Percentiles rank a stretch among this genome's conserved stretches.
phyloP scores from a whole-genome alignment of 345 rosid genomes.

The Aegle marmelos region DNA sequence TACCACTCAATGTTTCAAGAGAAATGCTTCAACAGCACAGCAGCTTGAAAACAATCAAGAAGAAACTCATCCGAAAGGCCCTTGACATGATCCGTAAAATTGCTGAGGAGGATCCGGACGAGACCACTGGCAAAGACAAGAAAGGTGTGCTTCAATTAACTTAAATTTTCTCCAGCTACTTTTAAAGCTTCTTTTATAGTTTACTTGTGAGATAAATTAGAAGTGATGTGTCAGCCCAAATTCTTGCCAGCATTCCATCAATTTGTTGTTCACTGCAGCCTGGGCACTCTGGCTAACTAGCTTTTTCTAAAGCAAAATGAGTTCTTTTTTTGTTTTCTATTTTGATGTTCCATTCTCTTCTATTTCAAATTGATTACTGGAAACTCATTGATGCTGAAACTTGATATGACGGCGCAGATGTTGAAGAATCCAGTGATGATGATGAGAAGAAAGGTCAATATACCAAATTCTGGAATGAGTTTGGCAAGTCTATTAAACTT shows the following conservation, averaged over 20 bases:
- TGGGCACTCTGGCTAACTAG: neutral
- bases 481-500: conserved; percentile 94
- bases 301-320: neutral
- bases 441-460: conserved; percentile 92
- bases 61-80: conserved; percentile 94
- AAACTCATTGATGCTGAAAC: neutral
- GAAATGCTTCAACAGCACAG: conserved; percentile 98
- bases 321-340: neutral
- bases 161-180: neutral
- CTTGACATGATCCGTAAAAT: conserved; percentile 91
- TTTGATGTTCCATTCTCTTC: neutral
- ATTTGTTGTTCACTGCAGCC: neutral
- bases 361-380: neutral
- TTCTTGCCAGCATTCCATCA: neutral
- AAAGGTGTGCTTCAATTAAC: conserved; percentile 41
- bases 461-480: conserved; percentile 92
- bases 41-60: conserved; percentile 95
- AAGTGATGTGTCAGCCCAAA: neutral
- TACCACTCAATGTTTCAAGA: conserved; percentile 90
- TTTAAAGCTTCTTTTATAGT: neutral
- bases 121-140: conserved; percentile 65
- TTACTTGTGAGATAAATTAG: neutral
- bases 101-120: conserved; percentile 93
- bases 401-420: conserved; percentile 36
- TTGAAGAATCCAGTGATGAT: conserved; percentile 56